phyloP scores from a whole-genome alignment of 495 filamentous ascomycete genomes.

The Clohesyomyces aquaticus region DNA sequence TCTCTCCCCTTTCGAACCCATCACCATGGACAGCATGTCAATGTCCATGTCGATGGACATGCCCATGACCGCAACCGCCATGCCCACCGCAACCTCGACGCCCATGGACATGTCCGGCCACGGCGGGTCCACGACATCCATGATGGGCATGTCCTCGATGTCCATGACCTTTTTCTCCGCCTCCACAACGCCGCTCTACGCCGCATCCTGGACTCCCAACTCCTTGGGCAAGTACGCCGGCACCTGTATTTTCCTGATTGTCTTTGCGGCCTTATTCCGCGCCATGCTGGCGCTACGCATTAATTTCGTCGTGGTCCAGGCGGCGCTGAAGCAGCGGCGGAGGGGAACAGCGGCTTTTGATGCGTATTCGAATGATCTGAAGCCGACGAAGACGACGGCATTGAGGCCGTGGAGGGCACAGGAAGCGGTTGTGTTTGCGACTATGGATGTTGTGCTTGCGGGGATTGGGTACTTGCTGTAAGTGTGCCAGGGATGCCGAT shows the following conservation, averaged over 20 bases:
- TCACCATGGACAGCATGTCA: constrained; percentile 40
- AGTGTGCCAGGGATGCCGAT: constrained; percentile 46
- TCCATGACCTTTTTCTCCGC: constrained; percentile 61
- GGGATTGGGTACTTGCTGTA: constrained; percentile 87
- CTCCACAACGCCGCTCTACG: constrained; percentile 71
- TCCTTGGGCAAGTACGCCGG: constrained; percentile 70
- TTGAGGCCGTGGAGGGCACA: constrained; percentile 71
- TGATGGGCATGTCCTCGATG: constrained; percentile 21
- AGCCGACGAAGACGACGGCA: constrained; percentile 52
- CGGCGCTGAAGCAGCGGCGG: constrained; percentile 64
- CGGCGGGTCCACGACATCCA: no score
- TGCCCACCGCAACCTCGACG: not conserved
- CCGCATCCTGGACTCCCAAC: constrained; percentile 68
- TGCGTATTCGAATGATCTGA: no score
- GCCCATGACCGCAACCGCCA: constrained; percentile 13
- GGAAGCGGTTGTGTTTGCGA: constrained; percentile 73
- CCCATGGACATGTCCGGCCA: no score
- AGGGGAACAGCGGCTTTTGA: constrained; percentile 10
- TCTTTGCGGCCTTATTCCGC: constrained; percentile 68
- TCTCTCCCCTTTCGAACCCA: constrained; percentile 31
- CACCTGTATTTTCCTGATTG: constrained; percentile 81
- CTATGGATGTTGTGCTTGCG: constrained; percentile 66
- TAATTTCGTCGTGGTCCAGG: constrained; percentile 5
- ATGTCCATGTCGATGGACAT: constrained; percentile 14
- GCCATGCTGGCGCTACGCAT: constrained; percentile 62